Evolutionary conservation across 2,329 filamentous ascomycete genomes (phyloP), one percentile per base, ranked within the genome.

Genomic region (Neonectria magnoliae): DNA sequence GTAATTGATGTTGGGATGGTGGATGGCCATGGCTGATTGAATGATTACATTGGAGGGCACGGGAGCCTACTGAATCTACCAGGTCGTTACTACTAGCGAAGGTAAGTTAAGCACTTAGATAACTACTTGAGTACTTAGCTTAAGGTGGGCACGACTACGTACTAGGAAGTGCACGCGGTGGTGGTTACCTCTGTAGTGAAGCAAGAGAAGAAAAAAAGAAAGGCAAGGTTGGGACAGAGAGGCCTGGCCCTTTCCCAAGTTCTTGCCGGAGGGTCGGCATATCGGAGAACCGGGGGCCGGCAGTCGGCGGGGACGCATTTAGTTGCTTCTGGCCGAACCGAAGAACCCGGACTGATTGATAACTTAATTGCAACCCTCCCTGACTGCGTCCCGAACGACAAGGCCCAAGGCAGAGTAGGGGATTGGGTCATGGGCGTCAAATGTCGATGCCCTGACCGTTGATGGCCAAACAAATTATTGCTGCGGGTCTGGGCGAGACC

Each of bases 301-400:
- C 48, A 38, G 16, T 52, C 38, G 25, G 22, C 7, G 33, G 44
- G 18, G 29, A 38, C 33, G 22, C 13, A 14, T 18, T 47, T 13
- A 25, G 48, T 47, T 47, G 7, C 16, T 36, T n/a, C 22, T 36
- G 27, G 54, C 20, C 47, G 38, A 42, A 31, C 33, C 20, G 25
- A 27, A 33, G 58, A 67, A 60, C 57, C 52, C 27, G 51, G 57
- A 42, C 69, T 73, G 71, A 73, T 73, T 73, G 71, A 73, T 73
- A 73, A 73, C 71, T 51, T 69, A 69, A 72, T 65, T 66, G 57
- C 57, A 29, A 51, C 36, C 38, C 18, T 56, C 41, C 29, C 54
- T 33, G 31, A 33, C 18, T 51, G n/a, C 27, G 20, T 10, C 16
- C 27, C 47, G 11, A 33, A 50, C 16, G 14, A 13, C 16, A 16